Percentiles rank a stretch among this genome's conserved stretches.
Conservation (phyloP, 2,329 filamentous ascomycete species). For the Cercospora sesami region DNA sequence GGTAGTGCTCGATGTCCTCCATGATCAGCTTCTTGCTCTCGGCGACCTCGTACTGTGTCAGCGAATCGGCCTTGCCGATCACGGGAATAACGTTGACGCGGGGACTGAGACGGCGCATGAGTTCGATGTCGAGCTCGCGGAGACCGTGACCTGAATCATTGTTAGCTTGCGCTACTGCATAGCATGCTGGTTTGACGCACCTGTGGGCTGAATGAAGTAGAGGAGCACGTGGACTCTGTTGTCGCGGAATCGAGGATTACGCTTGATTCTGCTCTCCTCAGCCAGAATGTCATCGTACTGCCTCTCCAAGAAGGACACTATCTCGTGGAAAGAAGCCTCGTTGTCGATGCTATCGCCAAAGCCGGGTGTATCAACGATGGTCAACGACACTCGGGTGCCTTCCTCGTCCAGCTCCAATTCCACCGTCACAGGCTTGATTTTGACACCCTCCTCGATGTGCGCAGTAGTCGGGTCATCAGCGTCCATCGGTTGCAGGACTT, state of each 20-base stretch:
- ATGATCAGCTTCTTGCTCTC: slow-evolving; percentile 99
- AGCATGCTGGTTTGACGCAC: slow-evolving; percentile 41
- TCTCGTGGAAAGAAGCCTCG: slow-evolving; percentile 90
- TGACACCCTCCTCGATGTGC: slow-evolving; percentile 92
- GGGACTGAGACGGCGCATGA: slow-evolving; percentile 98
- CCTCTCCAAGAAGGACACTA: slow-evolving; percentile 96
- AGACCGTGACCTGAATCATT: slow-evolving; percentile 59
- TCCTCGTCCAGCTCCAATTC: slow-evolving; percentile 97
- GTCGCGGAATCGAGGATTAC: slow-evolving; percentile 99
- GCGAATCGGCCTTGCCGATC: slow-evolving; percentile 95
- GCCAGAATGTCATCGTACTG: slow-evolving; percentile 99
- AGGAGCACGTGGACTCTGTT: slow-evolving; percentile 97
- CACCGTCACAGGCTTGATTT: slow-evolving; percentile 97
- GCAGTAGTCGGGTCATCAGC: slow-evolving; percentile 85
- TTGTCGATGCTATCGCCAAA: slow-evolving; percentile 99
- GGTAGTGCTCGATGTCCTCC: slow-evolving; percentile 99
- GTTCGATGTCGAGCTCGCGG: slow-evolving; percentile 96
- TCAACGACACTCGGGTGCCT: slow-evolving; percentile 95
- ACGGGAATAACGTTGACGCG: slow-evolving; percentile 99
- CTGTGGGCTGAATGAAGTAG: slow-evolving; percentile 99
- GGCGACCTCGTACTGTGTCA: slow-evolving; percentile 92
- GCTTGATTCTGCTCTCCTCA: slow-evolving; percentile 99
- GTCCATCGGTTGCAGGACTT: slow-evolving; percentile 87
- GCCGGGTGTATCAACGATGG: slow-evolving; percentile 96
- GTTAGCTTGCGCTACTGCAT: slow-evolving; percentile 15